Evolutionary conservation across 148 eudicot genomes (phyloP).

Genomic region (Fagopyrum tataricum): DNA sequence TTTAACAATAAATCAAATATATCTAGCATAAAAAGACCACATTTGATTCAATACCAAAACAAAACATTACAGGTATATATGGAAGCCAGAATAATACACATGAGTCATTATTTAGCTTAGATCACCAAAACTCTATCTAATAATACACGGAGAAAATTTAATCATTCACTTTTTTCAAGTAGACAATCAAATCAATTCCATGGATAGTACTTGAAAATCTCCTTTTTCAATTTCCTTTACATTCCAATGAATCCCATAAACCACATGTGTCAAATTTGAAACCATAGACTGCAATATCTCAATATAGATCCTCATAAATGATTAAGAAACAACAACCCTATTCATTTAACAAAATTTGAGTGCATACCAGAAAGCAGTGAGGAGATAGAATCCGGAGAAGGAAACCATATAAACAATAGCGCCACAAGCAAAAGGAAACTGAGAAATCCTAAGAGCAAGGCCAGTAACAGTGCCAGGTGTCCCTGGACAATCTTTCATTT

Average conservation of each 20-base stretch:
- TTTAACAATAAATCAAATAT: background rate
- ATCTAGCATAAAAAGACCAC: background rate
- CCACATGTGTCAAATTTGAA: background rate
- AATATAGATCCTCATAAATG: background rate
- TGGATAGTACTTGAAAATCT: background rate
- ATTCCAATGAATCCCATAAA: background rate
- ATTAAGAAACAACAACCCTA: background rate
- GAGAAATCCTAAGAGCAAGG: slow-evolving; percentile 43
- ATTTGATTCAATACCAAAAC: background rate
- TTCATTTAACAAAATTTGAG: background rate
- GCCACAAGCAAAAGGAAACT: slow-evolving; percentile 54
- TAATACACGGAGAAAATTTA: background rate
- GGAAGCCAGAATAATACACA: background rate
- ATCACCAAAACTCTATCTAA: background rate
- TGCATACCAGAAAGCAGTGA: slow-evolving; percentile 70
- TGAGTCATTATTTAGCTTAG: background rate
- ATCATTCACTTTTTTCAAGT: background rate
- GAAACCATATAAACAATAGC: slow-evolving; percentile 60
- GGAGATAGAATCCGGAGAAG: slow-evolving; percentile 40
- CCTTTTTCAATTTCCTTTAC: background rate
- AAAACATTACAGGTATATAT: background rate
- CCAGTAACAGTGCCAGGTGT: slow-evolving; percentile 66
- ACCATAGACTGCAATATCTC: background rate
- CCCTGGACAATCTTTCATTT: slow-evolving; percentile 71
- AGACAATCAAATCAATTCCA: background rate